Evolutionary conservation across 305 asterid genomes (phyloP), one percentile per base, ranked within the genome.

Genomic region (Salvia sclarea): DNA sequence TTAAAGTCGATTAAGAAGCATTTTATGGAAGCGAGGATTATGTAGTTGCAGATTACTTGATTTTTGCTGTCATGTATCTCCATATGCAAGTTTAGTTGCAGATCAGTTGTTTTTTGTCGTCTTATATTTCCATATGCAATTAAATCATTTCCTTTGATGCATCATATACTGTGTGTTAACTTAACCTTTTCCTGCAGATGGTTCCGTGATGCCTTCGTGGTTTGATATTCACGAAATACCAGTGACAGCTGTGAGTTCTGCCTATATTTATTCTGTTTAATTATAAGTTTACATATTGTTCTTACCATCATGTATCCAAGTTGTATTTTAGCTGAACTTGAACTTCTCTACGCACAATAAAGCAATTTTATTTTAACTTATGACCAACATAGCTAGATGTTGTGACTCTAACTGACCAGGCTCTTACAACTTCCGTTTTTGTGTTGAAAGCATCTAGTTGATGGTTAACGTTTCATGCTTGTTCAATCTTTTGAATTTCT

Each of bases 131-230:
- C 6, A 21, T 31, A 28, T 53, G 16, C 31, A 55, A 30, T 17
- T 37, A 35, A 22, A 17, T 53, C 13, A 37, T 16, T 45, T 44
- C 40, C 24, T 56, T 6, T 28, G 2, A 18, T 58, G 56, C 66
- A 25, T 30, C 21, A 21, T 17, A n/a, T 70, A 20, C 33, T 30
- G 20, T 37, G 58, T 60, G 68, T 11, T 21, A 5, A 68, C 50
- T 56, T 43, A 21, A 22, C 17, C 31, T 76, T 21, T 63, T 75
- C 50, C 56, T 79, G 68, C 66, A 93, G 97, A 88, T 81, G 98
- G 98, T 73, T 83, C 86, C 68, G 92, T 87, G 72, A 93, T 88
- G 96, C 96, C 95, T 24, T 90, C 97, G 0, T 88, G 96, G 98
- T 90, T 93, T 79, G 98, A 90, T 80, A 78, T 93, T 78, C 95